phyloP scores from a whole-genome alignment of 805 yeast genomes.

The Blastobotrys robertii region DNA sequence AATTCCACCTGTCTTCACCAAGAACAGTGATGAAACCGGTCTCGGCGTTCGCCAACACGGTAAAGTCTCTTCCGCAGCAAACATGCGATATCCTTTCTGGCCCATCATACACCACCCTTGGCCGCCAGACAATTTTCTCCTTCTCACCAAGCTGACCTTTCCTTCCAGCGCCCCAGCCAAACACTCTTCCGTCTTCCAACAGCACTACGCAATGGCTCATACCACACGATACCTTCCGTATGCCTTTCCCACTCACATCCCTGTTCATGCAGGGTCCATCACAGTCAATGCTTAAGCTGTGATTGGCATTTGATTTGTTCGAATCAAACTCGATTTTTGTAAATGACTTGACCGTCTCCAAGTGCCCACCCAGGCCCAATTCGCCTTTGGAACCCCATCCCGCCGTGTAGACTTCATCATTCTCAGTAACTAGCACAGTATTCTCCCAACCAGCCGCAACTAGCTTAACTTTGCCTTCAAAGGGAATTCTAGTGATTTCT shows the following conservation, averaged over 20 bases:
- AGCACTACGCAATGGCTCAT: constrained; percentile 26
- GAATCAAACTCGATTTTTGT: too few species aligned
- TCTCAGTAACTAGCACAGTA: constrained; percentile 38
- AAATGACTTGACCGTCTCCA: too few species aligned
- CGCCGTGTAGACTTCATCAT: constrained; percentile 35
- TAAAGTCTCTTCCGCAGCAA: constrained; percentile 51
- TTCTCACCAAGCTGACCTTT: constrained; percentile 41
- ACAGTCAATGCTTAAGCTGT: too few species aligned
- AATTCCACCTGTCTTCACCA: constrained; percentile 29
- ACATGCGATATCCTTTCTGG: constrained; percentile 11
- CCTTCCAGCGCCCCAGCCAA: constrained; percentile 63
- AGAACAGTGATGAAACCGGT: constrained; percentile 17
- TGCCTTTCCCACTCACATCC: neutral
- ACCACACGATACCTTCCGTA: constrained; percentile 19
- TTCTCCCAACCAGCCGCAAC: constrained; percentile 78
- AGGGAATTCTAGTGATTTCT: neutral
- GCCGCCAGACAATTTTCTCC: constrained; percentile 7
- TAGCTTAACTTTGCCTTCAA: constrained; percentile 7
- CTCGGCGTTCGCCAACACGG: constrained; percentile 27
- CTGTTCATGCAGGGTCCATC: too few species aligned
- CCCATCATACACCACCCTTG: constrained; percentile 4
- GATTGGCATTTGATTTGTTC: too few species aligned
- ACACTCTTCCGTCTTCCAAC: constrained; percentile 33
- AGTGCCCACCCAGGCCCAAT: constrained; percentile 42
- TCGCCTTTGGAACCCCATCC: constrained; percentile 73